Evolutionary conservation across 2,329 filamentous ascomycete species (phyloP).

Genomic region (Botrytis deweyae): DNA sequence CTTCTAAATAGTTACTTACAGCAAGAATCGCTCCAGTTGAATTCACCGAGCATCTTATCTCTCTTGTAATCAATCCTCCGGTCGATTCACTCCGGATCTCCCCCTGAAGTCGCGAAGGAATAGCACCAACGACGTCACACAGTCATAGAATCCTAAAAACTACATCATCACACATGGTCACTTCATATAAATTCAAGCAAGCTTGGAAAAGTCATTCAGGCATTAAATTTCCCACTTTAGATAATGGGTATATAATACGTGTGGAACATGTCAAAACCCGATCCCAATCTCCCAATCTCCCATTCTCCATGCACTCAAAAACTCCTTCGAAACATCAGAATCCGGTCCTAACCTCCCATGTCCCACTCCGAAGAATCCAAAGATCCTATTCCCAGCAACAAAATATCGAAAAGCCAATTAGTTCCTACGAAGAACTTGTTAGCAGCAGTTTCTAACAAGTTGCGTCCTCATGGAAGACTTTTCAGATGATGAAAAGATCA

Average conservation of each 20-base stretch:
- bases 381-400: slow-evolving; percentile 14
- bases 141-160: not conserved
- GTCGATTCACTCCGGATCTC: not conserved
- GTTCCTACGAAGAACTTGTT: slow-evolving; percentile 15
- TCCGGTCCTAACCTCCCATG: slow-evolving; percentile 8
- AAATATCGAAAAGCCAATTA: slow-evolving; percentile 16
- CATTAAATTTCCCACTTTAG: slow-evolving; percentile 19
- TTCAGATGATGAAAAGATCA: not conserved
- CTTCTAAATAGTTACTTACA: not conserved
- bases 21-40: not conserved
- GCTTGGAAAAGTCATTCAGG: slow-evolving; percentile 18
- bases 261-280: slow-evolving; percentile 13
- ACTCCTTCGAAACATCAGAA: slow-evolving; percentile 13
- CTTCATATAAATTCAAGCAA: not conserved
- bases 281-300: slow-evolving; percentile 12
- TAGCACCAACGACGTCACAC: not conserved
- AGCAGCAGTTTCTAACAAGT: slow-evolving; percentile 4
- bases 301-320: slow-evolving; percentile 15
- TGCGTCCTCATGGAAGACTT: slow-evolving; percentile 10
- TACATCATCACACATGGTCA: slow-evolving; percentile 15
- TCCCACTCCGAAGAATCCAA: slow-evolving; percentile 16
- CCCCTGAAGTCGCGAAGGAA: not conserved
- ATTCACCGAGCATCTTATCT: too few relatives aligned
- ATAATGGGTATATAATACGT: slow-evolving; percentile 20
- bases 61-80: not conserved